Percentiles rank a stretch among this genome's conserved stretches.
These are phyloP conservation scores for Lanzia echinophila DNA, from an alignment of 2,329 filamentous ascomycete genomes.

Conservation along the genomic window DNA sequence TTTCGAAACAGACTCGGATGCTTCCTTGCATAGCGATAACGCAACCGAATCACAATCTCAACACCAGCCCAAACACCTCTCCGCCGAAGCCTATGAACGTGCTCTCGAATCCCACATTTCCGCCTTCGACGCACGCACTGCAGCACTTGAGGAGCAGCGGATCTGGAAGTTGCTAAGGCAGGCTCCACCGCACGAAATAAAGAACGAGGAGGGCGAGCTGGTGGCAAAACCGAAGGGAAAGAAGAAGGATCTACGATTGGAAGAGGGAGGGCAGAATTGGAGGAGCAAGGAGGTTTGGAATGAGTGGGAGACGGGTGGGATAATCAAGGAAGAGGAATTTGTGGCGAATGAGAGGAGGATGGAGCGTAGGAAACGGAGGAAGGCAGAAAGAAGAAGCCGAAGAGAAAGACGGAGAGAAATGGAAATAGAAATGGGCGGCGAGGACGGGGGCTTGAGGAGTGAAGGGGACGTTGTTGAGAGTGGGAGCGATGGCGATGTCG, in stretches of 20 bases:
- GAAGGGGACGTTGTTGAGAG: not conserved
- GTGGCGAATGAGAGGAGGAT: constrained; percentile 15
- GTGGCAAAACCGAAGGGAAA: constrained; percentile 5
- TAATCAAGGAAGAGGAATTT: constrained; percentile 20
- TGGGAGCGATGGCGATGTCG: constrained; percentile 5
- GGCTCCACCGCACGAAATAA: constrained; percentile 22
- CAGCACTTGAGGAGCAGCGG: constrained; percentile 22
- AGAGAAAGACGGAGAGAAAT: not conserved
- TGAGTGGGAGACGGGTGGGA: constrained; percentile 27
- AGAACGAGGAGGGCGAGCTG: constrained; percentile 10
- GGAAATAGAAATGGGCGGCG: not conserved
- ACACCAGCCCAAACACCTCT: not conserved
- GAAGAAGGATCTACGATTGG: not conserved
- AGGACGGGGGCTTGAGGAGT: not conserved
- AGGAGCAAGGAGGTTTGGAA: constrained; percentile 25
- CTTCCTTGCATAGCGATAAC: not conserved
- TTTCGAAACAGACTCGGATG: not conserved
- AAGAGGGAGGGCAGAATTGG: constrained; percentile 19
- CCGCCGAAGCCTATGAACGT: constrained; percentile 1
- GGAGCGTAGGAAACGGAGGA: constrained; percentile 13
- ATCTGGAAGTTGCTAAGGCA: constrained; percentile 27
- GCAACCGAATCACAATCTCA: not conserved
- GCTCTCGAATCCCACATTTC: constrained; percentile 5
- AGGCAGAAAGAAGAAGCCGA: not conserved
- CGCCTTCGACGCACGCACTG: constrained; percentile 21